Base-by-base conservation (phyloP, 108 stramenopile genomes). In the Seminavis robusta region DNA sequence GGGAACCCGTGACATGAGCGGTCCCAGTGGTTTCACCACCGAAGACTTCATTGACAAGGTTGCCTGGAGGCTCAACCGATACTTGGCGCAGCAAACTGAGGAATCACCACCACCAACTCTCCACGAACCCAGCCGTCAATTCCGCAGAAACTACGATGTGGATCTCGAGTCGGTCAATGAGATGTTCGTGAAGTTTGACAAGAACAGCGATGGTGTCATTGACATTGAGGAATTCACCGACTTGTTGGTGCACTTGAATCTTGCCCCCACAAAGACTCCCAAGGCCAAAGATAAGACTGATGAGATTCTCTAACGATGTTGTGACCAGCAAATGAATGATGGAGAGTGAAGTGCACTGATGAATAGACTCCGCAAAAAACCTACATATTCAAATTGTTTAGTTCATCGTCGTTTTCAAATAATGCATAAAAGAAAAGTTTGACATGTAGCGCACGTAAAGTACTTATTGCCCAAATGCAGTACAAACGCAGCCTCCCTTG, bases 1-100 rank as follows among this genome's bases (percentile, higher is more conserved):
- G 59, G 97, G 97, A 32, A 96, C 97, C 24, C 79, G 94, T 20
- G 95, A 96, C 60, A 95, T 98, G 93, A 79, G 88, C 47, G 97
- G 97, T 29, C 94, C 94, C 10, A 74, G 68, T 17, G 97, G 97
- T 24, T 93, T 90, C 62, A 94, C 94, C 19, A 98, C 97, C 16
- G 97, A 96, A 65, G 86, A 92, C 58, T 98, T 95, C 55, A 72
- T 96, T 61, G 79, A 63, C 50, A 95, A 94, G 83, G 95, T 98
- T 24, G 97, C 88, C 20, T 94, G 92, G 91, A 72, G 94, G 32
- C 69, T 96, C 38, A 61, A 80, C 21, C 73, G 95, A 44, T 94
- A 98, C 64, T 64, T 98, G 59, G 77, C 59, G 20, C 47, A 59
- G 55, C 83, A 93, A 57, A 52, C 60, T 17, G 92, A 93, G 52